A percentile compares a stretch with the other conserved stretches of the same genome.
Evolutionary conservation across 331 rosid genomes (phyloP).

Genomic region (Quercus lobata): DNA sequence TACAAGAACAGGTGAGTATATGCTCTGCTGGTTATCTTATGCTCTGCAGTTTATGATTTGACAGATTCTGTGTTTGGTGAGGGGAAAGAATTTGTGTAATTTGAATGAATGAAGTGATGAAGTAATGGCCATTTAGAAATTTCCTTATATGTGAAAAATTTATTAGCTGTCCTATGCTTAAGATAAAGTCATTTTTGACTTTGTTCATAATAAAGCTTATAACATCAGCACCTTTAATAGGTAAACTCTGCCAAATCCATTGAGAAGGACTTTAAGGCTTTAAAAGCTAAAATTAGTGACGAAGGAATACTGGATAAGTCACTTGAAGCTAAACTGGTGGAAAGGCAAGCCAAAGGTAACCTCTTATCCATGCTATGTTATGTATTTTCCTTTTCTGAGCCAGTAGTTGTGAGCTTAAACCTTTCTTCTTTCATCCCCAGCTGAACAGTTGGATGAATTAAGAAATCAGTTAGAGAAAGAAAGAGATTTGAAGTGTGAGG

Average conservation of each 20-base stretch:
- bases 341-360: constrained; percentile 63
- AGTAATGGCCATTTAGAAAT: constrained; percentile 4
- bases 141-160: background rate
- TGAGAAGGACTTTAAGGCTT: constrained; percentile 67
- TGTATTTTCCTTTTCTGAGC: background rate
- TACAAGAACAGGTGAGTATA: constrained; percentile 74
- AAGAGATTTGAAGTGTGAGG: constrained; percentile 42
- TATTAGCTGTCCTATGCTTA: background rate
- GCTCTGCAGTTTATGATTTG: constrained; percentile 7
- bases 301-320: constrained; percentile 67
- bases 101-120: background rate
- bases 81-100: background rate
- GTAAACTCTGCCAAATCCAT: constrained; percentile 68
- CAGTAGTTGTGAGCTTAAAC: constrained; percentile 3
- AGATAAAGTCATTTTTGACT: background rate
- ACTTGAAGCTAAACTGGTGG: constrained; percentile 71
- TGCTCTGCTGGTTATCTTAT: constrained; percentile 1
- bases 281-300: constrained; percentile 66
- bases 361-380: constrained; percentile 10
- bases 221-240: constrained; percentile 32
- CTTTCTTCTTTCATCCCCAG: constrained; percentile 30
- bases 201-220: constrained; percentile 17
- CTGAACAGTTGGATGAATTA: constrained; percentile 50
- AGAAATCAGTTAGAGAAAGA: constrained; percentile 58
- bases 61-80: background rate